A percentile compares a stretch with the other conserved stretches of the same genome.
These are phyloP conservation scores for Lagenidium giganteum DNA, from an alignment of 352 stramenopile genomes.

Conservation along the genomic window DNA sequence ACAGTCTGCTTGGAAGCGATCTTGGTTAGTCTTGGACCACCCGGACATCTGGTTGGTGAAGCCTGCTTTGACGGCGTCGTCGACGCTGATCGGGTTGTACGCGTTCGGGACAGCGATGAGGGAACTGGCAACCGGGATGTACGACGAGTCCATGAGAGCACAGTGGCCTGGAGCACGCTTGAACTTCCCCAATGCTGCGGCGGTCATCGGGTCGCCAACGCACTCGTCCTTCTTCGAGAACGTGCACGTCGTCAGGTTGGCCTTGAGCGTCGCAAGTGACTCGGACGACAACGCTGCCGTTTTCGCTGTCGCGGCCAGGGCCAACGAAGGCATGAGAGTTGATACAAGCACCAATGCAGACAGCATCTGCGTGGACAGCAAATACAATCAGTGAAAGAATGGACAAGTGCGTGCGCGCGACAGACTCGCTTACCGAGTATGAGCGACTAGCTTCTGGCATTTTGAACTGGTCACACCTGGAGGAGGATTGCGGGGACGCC, in stretches of 20 bases:
- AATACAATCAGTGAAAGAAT: no score
- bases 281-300: no score
- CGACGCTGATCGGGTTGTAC: constrained; percentile 44
- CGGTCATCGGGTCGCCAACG: constrained; percentile 28
- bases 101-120: constrained; percentile 36
- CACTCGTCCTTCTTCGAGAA: constrained; percentile 60
- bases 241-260: constrained; percentile 46
- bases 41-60: constrained; percentile 62
- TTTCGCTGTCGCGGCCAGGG: constrained; percentile 32
- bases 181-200: constrained; percentile 31
- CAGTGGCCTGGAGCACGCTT: constrained; percentile 38
- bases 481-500: neutral
- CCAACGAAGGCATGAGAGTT: constrained; percentile 21
- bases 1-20: constrained; percentile 58
- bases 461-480: no score
- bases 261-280: constrained; percentile 20
- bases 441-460: no score
- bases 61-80: constrained; percentile 35
- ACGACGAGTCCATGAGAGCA: constrained; percentile 41
- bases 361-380: no score
- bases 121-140: constrained; percentile 28
- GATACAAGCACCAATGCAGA: neutral
- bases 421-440: no score
- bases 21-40: constrained; percentile 43
- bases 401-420: no score